These are phyloP conservation scores for Malus hybrid DNA, from an alignment of 331 rosid genomes.

Conservation along the genomic window DNA sequence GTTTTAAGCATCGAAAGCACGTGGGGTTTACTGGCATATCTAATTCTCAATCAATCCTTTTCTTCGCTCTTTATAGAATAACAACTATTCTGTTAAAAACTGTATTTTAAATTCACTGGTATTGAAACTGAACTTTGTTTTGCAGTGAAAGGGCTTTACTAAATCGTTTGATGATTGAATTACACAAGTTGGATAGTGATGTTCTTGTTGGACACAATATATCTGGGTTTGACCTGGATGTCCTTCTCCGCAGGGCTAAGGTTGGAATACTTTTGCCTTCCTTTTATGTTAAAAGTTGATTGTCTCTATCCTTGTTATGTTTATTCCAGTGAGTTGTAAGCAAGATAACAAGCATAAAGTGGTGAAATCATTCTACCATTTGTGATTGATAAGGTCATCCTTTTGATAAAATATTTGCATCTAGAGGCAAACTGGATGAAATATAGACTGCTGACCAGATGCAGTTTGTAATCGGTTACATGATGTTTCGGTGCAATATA, in stretches of 20 bases:
- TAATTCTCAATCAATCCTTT: conserved; percentile 1
- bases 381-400: background rate
- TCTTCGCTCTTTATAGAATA: background rate
- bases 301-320: background rate
- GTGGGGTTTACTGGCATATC: conserved; percentile 26
- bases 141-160: conserved; percentile 94
- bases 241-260: conserved; percentile 91
- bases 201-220: conserved; percentile 92
- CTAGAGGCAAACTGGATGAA: background rate
- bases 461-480: background rate
- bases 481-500: background rate
- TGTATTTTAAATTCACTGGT: conserved; percentile 3
- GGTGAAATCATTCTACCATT: background rate
- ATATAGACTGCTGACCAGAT: background rate
- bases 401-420: background rate
- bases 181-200: conserved; percentile 85
- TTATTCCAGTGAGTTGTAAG: background rate
- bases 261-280: conserved; percentile 28
- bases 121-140: conserved; percentile 22
- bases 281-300: background rate
- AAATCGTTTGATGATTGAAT: conserved; percentile 67
- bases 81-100: background rate
- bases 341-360: too few relatives aligned
- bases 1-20: conserved; percentile 74
- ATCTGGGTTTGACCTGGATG: conserved; percentile 93